Evolutionary conservation across 176 grass and related monocot genomes (phyloP), one percentile per base, ranked within the genome.

Genomic region (Eragrostis nindensis): DNA sequence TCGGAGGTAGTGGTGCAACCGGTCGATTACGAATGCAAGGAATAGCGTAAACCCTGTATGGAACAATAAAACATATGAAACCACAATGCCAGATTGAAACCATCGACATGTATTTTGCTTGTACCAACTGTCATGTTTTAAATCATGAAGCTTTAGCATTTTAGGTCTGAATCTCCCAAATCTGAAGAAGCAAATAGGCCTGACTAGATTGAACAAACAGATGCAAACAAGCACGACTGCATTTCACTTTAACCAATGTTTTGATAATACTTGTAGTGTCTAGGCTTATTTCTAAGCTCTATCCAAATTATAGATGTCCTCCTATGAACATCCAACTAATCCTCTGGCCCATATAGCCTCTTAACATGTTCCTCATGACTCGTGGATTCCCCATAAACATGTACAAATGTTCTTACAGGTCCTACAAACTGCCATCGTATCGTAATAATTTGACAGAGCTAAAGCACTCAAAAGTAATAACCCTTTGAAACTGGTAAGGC

Each of bases 21-120:
- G 79, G 71, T 97, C 87, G 11, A 97, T 97, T 56, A 94, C 82
- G 49, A 94, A 82, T 62, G 91, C 91, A 55, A 97, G 84, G 68
- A 97, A 97, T 5, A 97, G 82, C 5, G 87, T 77, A 64, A 87
- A 97, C 16, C 91, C 91, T 97, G 69, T 66, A 86, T 67, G 21
- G 74, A 57, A 29, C 32, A 36, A 36, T 4, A 36, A n/a, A 36
- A 36, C 32, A 36, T 36, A 2, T 2, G 32, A 87, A 26, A 42
- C 5, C 18, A 62, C 10, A 19, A 22, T 50, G 3, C 14, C 44
- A 76, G n/a, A 26, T 41, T 52, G 36, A 75, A 9, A 16, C 4
- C 39, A 73, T n/a, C 2, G 55, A 64, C 21, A 15, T 0, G 3
- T 67, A 44, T 32, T 29, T 7, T 17, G 57, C 4, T 55, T 53